Evolutionary conservation across 352 stramenopile genomes (phyloP), one percentile per base, ranked within the genome.

Genomic region (Blastocystis sp.): DNA sequence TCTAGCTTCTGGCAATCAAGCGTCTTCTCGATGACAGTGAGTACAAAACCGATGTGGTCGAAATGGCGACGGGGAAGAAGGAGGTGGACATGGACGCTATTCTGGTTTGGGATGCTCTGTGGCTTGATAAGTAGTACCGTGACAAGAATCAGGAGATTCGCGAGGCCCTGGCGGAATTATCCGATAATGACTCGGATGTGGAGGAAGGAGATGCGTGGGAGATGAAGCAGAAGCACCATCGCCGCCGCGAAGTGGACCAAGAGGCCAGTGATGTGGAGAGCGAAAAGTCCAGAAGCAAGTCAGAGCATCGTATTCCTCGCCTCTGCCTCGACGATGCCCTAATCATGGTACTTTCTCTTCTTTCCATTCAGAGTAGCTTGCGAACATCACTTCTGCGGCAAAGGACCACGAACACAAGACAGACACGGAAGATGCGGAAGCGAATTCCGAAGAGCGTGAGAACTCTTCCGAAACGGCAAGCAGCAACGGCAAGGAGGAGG

Each of bases 71-170:
- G 38, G 61, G 61, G 7, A 43, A 84, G 34, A 84, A 43, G 9
- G 74, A 84, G 41, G 2, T 84, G 34, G 74, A 84, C 34, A 69
- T 84, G 74, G 74, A 84, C 23, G 45, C 52, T 2, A 84, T 84
- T 59, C 52, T 70, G 52, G 74, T 84, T 59, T 28, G 21, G 17
- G 21, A 28, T 62, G 11, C 14, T 10, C 34, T 2, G 9, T 10
- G 14, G 28, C 23, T 2, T 84, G 38, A 69, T 7, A 0, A 14
- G 40, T 67, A 84, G 74, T 84, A 84, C n/a, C 74, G 56, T 45
- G 56, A 84, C 48, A 56, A 45, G 48, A 84, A 67, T 14, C 74
- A 84, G 53, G 74, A 84, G 10, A n/a, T 84, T 2, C 74, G 74
- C 40, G 56, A 69, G 11, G 74, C 74, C 4, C 74, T 84, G n/a